Base-by-base conservation (phyloP, 2,329 filamentous ascomycete species). In the Pseudogymnoascus sp. region DNA sequence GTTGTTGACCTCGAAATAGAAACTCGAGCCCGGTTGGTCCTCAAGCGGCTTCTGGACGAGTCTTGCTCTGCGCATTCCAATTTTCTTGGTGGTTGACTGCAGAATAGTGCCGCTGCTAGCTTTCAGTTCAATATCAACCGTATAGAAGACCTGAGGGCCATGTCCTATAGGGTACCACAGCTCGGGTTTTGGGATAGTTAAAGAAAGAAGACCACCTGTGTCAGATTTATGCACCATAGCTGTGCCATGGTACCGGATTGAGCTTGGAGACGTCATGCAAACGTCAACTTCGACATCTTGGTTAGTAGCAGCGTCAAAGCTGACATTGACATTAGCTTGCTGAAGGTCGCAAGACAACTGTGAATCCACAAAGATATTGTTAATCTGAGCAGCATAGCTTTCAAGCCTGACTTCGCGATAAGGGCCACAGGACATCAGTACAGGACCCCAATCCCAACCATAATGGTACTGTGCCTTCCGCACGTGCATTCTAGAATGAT, bases 121-220 rank as follows among this genome's bases (percentile, higher is more conserved):
- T 8, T 75, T 66, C 7, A 76, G 72, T 65, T 87, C 78, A n/a
- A 82, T 62, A 1, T 41, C 26, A 53, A 91, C 76, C 0, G 78
- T 83, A 74, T 93, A 93, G 1, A 93, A 76, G 0, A 88, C 84
- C 70, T 92, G 89, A 59, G 82, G 79, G 59, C 90, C 89, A 69
- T 92, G 91, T 6, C 87, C 83, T 64, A 86, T 78, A 0, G 90
- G 89, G 68, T 88, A 93, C 90, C 90, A 93, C 16, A 93, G 77
- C 67, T 85, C 79, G 0, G 88, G 87, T 19, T 83, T 80, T 56
- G 76, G 72, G 59, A 85, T 78, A 37, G 10, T 37, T 37, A 37
- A 12, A 14, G 33, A 37, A 37, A 37, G 10, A 37, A 37, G 10
- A 14, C 33, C 33, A 14, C 11, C 4, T 14, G 33, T 37, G 31